A percentile compares a stretch with the other conserved stretches of the same genome.
Conservation (phyloP, 164 flowering plant genomes). For the Protea cynaroides region DNA sequence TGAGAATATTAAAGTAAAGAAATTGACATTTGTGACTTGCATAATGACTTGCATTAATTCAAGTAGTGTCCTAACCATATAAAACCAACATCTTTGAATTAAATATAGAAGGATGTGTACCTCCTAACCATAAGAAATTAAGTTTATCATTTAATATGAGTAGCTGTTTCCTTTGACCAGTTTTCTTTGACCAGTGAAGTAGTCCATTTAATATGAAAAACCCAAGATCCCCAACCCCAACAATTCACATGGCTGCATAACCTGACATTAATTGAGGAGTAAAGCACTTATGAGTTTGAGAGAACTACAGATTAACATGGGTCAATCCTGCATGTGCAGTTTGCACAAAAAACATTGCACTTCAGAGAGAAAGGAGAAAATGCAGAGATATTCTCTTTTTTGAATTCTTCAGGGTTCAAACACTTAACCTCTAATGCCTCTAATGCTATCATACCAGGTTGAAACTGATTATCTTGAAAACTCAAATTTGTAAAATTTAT, state of each 20-base stretch:
- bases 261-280: not conserved
- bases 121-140: not conserved
- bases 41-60: not conserved
- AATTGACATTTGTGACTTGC: slow-evolving; percentile 4
- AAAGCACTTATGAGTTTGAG: not conserved
- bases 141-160: not conserved
- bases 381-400: too few species aligned
- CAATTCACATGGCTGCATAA: slow-evolving; percentile 18
- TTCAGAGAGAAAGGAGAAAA: not conserved
- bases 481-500: too few species aligned
- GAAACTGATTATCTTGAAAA: too few species aligned
- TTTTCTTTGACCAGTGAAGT: not conserved
- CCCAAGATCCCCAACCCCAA: slow-evolving; percentile 14
- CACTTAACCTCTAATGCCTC: too few species aligned
- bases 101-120: not conserved
- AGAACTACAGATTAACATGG: not conserved
- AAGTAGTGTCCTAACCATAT: not conserved
- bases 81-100: not conserved
- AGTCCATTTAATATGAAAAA: slow-evolving; percentile 6
- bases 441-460: too few species aligned
- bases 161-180: not conserved
- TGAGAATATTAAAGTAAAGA: slow-evolving; percentile 9
- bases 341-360: too few species aligned
- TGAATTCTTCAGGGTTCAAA: too few species aligned
- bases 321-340: too few species aligned